phyloP scores from a whole-genome alignment of 2,329 filamentous ascomycete genomes.

The Knoxdaviesia capensis region DNA sequence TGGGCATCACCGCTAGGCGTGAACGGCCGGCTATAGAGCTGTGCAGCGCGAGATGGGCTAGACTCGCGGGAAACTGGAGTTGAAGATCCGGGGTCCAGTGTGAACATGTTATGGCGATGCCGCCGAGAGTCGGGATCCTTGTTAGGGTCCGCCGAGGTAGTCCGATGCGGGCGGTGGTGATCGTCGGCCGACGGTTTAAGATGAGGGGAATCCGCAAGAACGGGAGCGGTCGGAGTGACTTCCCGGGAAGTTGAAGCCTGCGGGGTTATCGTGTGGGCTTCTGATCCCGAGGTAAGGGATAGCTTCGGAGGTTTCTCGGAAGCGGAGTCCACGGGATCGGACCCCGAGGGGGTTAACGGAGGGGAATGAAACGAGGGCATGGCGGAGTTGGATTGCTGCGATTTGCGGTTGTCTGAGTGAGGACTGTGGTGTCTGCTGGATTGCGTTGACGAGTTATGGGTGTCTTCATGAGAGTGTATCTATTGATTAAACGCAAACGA shows the following conservation, averaged over 20 bases:
- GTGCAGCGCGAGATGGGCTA: conserved; percentile 42
- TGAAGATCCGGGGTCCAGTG: conserved; percentile 27
- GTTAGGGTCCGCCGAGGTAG: conserved; percentile 12
- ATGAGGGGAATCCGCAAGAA: conserved; percentile 18
- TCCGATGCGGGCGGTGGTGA: conserved; percentile 7
- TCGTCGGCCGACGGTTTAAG: conserved; percentile 21
- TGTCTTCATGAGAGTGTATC: too few species aligned
- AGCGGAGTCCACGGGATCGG: conserved; percentile 20
- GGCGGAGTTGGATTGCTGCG: conserved; percentile 11
- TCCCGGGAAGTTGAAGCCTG: conserved; percentile 42
- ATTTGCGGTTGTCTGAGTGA: too few species aligned
- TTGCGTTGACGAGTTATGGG: too few species aligned
- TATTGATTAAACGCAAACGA: too few species aligned
- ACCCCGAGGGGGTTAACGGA: conserved; percentile 71
- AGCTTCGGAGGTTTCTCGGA: not conserved
- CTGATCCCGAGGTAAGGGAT: conserved; percentile 5
- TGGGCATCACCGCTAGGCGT: conserved; percentile 63
- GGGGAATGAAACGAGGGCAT: conserved; percentile 64
- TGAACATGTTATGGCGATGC: conserved; percentile 35
- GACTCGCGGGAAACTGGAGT: conserved; percentile 38
- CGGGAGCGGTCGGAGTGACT: conserved; percentile 20
- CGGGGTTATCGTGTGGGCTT: conserved; percentile 39
- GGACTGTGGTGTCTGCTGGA: too few species aligned
- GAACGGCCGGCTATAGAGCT: conserved; percentile 51
- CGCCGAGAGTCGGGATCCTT: not conserved